Evolutionary conservation across 1,139 yeast species (phyloP).

Genomic region (Yamadazyma blattariae): DNA sequence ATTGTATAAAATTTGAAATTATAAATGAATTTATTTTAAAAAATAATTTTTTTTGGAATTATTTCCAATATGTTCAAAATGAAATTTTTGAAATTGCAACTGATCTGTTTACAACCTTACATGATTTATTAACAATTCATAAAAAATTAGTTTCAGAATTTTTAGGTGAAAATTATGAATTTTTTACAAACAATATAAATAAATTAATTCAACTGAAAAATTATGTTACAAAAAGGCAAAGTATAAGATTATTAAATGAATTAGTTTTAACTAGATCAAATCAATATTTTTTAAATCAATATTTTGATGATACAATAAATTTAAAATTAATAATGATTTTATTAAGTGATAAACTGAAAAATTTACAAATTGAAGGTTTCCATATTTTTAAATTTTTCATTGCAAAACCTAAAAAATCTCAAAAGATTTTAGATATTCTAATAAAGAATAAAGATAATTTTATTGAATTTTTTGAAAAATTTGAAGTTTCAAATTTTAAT

Average conservation of each 20-base stretch:
- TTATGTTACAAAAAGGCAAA: slow-evolving; percentile 91
- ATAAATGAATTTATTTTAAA: slow-evolving; percentile 58
- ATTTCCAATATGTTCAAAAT: slow-evolving; percentile 72
- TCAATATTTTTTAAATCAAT: slow-evolving; percentile 68
- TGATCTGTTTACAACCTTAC: slow-evolving; percentile 77
- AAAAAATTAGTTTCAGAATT: slow-evolving; percentile 69
- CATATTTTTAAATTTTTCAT: slow-evolving; percentile 90
- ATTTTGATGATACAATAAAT: slow-evolving; percentile 79
- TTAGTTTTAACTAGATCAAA: slow-evolving; percentile 75
- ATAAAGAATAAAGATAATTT: slow-evolving; percentile 79
- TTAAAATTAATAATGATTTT: slow-evolving; percentile 82
- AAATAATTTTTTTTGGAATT: slow-evolving; percentile 69
- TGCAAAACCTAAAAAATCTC: slow-evolving; percentile 90
- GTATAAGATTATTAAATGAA: slow-evolving; percentile 73
- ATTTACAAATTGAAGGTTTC: slow-evolving; percentile 86
- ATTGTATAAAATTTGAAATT: slow-evolving; percentile 77
- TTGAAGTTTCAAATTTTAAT: slow-evolving; percentile 60
- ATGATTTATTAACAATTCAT: slow-evolving; percentile 69
- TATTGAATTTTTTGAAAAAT: slow-evolving; percentile 63
- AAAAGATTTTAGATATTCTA: slow-evolving; percentile 74
- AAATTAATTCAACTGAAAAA: slow-evolving; percentile 69
- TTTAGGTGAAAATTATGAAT: slow-evolving; percentile 50
- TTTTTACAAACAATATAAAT: slow-evolving; percentile 63
- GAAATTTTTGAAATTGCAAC: slow-evolving; percentile 88
- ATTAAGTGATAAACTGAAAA: slow-evolving; percentile 84